These are phyloP conservation scores for Neonectria neomacrospora DNA, from an alignment of 2,329 filamentous ascomycete genomes.

Conservation along the genomic window DNA sequence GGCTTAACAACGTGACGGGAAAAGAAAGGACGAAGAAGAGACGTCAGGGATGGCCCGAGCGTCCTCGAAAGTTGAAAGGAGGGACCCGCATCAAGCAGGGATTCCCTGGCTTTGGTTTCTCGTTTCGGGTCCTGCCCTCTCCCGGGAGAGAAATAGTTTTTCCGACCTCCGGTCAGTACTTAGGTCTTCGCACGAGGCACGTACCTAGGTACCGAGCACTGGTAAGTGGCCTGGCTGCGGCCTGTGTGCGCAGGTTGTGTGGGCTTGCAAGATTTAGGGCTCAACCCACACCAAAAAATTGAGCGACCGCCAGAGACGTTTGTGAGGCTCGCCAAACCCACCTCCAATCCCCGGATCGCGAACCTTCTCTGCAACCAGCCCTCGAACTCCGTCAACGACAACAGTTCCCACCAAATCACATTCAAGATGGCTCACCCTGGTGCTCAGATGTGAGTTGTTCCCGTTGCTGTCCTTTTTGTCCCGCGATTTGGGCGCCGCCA, in stretches of 20 bases:
- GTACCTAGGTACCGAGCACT: no score
- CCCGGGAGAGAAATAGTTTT: constrained; percentile 27
- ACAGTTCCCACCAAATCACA: constrained; percentile 46
- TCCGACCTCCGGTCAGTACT: constrained; percentile 34
- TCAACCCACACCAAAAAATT: constrained; percentile 51
- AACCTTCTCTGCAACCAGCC: constrained; percentile 46
- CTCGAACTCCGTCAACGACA: constrained; percentile 53
- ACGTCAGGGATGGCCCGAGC: constrained; percentile 42
- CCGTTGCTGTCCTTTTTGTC: constrained; percentile 9
- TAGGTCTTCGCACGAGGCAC: no score
- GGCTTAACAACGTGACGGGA: constrained; percentile 30
- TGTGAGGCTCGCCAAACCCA: constrained; percentile 45
- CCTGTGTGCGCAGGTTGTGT: constrained; percentile 16
- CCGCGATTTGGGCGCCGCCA: not conserved
- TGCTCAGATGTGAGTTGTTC: constrained; percentile 67
- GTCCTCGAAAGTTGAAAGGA: not conserved
- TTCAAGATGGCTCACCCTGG: constrained; percentile 70
- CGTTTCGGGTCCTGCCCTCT: not conserved
- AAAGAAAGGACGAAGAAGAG: constrained; percentile 14
- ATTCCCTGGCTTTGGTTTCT: not conserved
- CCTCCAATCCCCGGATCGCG: constrained; percentile 45
- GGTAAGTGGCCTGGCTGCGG: not conserved
- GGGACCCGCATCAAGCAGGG: not conserved
- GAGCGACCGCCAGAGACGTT: constrained; percentile 31
- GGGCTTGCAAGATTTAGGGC: constrained; percentile 44